phyloP scores from a whole-genome alignment of 257 asterid species.

The Solanum clarkiae region DNA sequence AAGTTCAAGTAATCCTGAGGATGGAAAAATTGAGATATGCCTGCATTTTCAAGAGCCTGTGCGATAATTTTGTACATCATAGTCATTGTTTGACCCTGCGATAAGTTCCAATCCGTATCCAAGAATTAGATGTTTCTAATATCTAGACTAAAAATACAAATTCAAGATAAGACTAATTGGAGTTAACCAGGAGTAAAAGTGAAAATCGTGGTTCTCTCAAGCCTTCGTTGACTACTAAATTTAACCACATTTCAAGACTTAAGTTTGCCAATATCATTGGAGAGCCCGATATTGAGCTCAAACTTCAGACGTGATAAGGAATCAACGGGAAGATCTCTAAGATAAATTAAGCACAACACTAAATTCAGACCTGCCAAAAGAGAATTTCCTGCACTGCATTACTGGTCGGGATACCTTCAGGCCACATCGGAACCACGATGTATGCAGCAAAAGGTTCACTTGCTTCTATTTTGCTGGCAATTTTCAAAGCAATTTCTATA shows the following conservation, averaged over 20 bases:
- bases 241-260: not conserved
- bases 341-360: not conserved
- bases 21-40: slow-evolving; percentile 14
- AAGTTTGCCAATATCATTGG: not conserved
- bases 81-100: slow-evolving; percentile 46
- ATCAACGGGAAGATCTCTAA: not conserved
- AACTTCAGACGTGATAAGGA: not conserved
- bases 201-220: not conserved
- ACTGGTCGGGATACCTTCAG: slow-evolving; percentile 79
- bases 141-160: not conserved
- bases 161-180: not conserved
- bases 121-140: not conserved
- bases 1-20: slow-evolving; percentile 41
- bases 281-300: not conserved
- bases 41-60: slow-evolving; percentile 20
- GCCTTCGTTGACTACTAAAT: not conserved
- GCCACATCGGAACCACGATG: slow-evolving; percentile 92
- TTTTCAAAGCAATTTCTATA: slow-evolving; percentile 86
- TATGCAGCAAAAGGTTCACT: slow-evolving; percentile 75
- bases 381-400: slow-evolving; percentile 90
- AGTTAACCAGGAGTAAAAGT: not conserved
- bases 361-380: slow-evolving; percentile 71
- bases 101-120: not conserved
- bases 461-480: slow-evolving; percentile 75
- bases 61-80: slow-evolving; percentile 44